Evolutionary conservation across 139 green algal genomes (phyloP), one percentile per base, ranked within the genome.

Genomic region (Coelastrella sp.): DNA sequence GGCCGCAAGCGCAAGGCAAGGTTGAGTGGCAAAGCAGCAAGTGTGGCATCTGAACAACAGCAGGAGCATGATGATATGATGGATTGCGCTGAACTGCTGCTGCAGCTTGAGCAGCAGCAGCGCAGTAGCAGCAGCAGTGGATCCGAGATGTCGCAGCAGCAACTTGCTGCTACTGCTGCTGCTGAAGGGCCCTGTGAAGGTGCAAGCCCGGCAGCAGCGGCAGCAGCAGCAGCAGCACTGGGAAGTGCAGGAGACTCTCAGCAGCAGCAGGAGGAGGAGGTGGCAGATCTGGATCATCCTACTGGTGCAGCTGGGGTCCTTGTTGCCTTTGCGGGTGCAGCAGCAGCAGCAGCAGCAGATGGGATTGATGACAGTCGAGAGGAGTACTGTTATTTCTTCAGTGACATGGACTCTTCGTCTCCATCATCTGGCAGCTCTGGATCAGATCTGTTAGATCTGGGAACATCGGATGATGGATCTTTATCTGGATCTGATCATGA

Each of bases 351-450:
- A 57, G 68, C 43, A 40, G 40, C 2, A 59, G 68, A 21, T 9
- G 35, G 41, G 4, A 75, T 37, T 35, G 67, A 51, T 25, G 63
- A 25, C n/a, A n/a, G n/a, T n/a, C n/a, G n/a, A 17, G 35, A 75
- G 4, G 67, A 75, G 21, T 75, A n/a, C 4, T 32, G 41, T 75
- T 43, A 75, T 8, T 43, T 53, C 35, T 48, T 75, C 13, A 45
- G 67, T 27, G 35, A 53, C 37, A 75, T 43, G 34, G 67, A 45
- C 67, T 75, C 67, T 35, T 45, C 68, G n/a, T 78, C 68, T 78
- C 23, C 38, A 23, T 34, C 68, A 38, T 78, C 40, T 23, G 68
- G 25, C 5, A 23, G 38, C 2, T 60, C 41, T 32, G 40, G 43
- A 23, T 27, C n/a, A 38, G 68, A 59, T 64, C 19, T 19, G 53